Base-by-base conservation (phyloP, 306 rosid species). In the Citrullus mucosospermus region DNA sequence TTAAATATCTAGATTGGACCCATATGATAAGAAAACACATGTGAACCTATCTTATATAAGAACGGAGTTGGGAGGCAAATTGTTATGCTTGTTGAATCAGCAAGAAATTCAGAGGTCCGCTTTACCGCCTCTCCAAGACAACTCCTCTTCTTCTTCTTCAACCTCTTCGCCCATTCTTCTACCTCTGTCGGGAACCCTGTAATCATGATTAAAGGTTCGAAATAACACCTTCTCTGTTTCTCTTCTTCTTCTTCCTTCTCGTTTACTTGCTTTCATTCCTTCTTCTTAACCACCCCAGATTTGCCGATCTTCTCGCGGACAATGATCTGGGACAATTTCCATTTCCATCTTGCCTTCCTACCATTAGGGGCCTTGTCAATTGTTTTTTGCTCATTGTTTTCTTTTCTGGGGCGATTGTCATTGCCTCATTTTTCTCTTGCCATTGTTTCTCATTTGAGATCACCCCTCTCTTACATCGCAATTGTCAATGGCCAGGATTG, bases 111-210 rank as follows among this genome's bases (percentile, higher is more conserved):
- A 15, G 76, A 0, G 4, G 77, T 83, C 59, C 72, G 81, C 70
- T 72, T 89, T 87, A 80, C 96, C 96, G 81, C 84, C 82, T 81
- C 90, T 85, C 82, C 95, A 90, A 92, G 96, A 93, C 87, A 85
- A 58, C 86, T 83, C 84, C 71, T 70, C 17, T 72, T 71, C 18
- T 46, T 46, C 51, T 50, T 51, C 55, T 14, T 72, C n/a, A 77
- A 61, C 20, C 80, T 36, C 60, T 68, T 69, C 82, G 75, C 56
- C 38, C 86, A 86, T 84, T 88, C 79, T 85, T 76, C 82, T 48
- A 73, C 30, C 79, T n/a, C 38, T 78, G 11, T 58, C 82, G 44
- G 46, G 48, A 55, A 38, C 32, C 69, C 85, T 78, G 22, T 76
- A 70, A 63, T 78, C 89, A 94, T 94, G 98, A 84, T 94, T 86